These are phyloP conservation scores for Lumnitzera racemosa DNA, from an alignment of 345 rosid genomes.

Conservation along the genomic window DNA sequence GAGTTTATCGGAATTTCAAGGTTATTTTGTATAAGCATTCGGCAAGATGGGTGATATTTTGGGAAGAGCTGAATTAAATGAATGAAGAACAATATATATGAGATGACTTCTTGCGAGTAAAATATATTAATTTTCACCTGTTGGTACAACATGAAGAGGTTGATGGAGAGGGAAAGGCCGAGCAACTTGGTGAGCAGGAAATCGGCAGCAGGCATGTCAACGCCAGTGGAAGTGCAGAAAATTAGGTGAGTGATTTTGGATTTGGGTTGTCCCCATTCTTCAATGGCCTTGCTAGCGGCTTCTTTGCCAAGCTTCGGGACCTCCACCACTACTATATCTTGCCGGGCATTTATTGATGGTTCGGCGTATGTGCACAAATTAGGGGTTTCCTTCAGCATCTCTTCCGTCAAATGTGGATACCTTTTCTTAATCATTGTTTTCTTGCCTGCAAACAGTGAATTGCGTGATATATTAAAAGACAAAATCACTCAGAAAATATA, in stretches of 20 bases:
- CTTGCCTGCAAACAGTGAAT: constrained; percentile 32
- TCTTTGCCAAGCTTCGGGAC: constrained; percentile 76
- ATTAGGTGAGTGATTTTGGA: constrained; percentile 77
- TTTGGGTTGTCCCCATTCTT: constrained; percentile 84
- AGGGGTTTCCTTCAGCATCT: constrained; percentile 49
- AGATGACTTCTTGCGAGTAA: too few species aligned
- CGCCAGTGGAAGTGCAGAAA: constrained; percentile 82
- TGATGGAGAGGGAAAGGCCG: constrained; percentile 71
- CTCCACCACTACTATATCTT: constrained; percentile 74
- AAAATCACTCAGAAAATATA: too few species aligned
- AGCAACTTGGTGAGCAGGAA: constrained; percentile 82
- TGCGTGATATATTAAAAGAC: too few species aligned
- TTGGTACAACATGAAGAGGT: constrained; percentile 64
- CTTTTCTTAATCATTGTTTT: constrained; percentile 59
- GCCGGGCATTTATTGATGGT: constrained; percentile 62
- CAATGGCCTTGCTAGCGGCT: constrained; percentile 68
- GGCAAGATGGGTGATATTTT: too few species aligned
- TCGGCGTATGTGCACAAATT: constrained; percentile 62
- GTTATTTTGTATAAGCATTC: too few species aligned
- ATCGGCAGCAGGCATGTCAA: constrained; percentile 94
- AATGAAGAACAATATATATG: too few species aligned
- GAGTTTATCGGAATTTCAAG: too few species aligned
- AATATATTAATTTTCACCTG: constrained; percentile 14
- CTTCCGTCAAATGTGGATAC: constrained; percentile 65
- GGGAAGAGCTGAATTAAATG: too few species aligned